These are phyloP conservation scores for Asterochloris sp. DNA, from an alignment of 139 green algal genomes.

Conservation along the genomic window DNA sequence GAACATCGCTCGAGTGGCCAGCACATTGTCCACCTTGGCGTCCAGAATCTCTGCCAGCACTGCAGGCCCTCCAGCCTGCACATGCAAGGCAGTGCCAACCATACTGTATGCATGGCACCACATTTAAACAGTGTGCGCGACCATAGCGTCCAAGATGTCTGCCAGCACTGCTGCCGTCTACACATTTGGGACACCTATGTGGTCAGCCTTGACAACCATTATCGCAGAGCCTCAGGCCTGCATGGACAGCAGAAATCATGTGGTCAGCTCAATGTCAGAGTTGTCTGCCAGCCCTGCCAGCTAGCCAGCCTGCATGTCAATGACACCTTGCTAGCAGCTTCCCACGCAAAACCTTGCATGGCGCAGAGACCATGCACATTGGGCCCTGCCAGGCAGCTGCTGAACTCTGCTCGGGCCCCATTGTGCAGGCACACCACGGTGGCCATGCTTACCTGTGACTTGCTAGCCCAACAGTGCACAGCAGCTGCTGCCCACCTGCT, in stretches of 20 bases:
- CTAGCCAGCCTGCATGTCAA: not conserved
- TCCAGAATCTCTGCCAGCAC: slow-evolving; percentile 10
- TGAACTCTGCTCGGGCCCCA: too few species aligned
- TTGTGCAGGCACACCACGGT: too few species aligned
- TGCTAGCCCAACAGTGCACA: not conserved
- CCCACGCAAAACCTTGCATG: not conserved
- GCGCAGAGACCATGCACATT: not conserved
- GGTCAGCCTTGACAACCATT: not conserved
- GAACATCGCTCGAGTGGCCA: not conserved
- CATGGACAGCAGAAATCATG: not conserved
- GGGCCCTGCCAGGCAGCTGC: too few species aligned
- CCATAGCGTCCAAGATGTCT: not conserved
- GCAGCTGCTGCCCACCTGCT: not conserved
- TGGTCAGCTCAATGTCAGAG: too few species aligned
- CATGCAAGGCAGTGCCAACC: not conserved
- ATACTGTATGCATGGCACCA: not conserved
- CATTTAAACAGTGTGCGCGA: not conserved
- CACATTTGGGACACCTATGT: not conserved
- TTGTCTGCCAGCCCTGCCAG: too few species aligned
- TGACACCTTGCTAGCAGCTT: not conserved
- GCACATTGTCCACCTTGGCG: slow-evolving; percentile 11
- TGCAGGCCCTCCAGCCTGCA: slow-evolving; percentile 4
- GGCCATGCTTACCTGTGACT: too few species aligned
- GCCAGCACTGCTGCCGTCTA: not conserved
- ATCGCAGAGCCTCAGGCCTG: not conserved